Percentiles rank a stretch among this genome's conserved stretches.
Conservation (phyloP, 163 green algal genomes). For the Scenedesmus sp. region DNA sequence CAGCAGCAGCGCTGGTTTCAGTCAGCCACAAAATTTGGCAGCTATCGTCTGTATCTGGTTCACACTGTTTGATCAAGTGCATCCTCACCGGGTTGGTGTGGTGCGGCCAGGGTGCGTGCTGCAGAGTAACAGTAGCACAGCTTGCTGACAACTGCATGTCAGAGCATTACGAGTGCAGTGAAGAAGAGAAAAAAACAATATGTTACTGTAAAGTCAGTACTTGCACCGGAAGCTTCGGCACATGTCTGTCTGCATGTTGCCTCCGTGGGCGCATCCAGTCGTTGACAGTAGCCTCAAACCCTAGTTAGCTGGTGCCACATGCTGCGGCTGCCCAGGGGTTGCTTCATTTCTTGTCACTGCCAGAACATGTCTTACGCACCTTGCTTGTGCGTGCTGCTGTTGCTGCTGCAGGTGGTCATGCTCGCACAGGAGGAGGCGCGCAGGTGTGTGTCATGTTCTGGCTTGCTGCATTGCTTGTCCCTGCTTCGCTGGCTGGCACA, state of each 20-base stretch:
- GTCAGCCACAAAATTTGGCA: neutral
- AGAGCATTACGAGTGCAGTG: neutral
- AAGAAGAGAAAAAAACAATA: too few species aligned
- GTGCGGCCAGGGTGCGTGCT: neutral
- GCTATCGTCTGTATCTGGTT: too few species aligned
- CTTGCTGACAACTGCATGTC: neutral
- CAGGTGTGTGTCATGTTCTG: slow-evolving; percentile 72
- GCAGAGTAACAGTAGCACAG: neutral
- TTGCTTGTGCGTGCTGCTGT: neutral
- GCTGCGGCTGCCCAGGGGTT: neutral
- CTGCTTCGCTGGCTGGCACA: neutral
- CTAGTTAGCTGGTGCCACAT: neutral
- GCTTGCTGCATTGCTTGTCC: neutral
- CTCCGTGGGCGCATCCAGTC: neutral
- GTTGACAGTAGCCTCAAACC: neutral
- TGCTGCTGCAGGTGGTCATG: slow-evolving; percentile 90
- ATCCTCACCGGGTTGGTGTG: too few species aligned
- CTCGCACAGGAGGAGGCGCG: slow-evolving; percentile 98
- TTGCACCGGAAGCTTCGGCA: neutral
- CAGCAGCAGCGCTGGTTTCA: neutral
- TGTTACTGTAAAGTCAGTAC: too few species aligned
- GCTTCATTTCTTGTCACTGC: neutral
- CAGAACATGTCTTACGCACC: neutral
- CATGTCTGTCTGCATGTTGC: neutral
- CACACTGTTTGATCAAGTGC: too few species aligned